Evolutionary conservation across 495 filamentous ascomycete genomes (phyloP).

Genomic region (Lindgomyces ingoldianus): DNA sequence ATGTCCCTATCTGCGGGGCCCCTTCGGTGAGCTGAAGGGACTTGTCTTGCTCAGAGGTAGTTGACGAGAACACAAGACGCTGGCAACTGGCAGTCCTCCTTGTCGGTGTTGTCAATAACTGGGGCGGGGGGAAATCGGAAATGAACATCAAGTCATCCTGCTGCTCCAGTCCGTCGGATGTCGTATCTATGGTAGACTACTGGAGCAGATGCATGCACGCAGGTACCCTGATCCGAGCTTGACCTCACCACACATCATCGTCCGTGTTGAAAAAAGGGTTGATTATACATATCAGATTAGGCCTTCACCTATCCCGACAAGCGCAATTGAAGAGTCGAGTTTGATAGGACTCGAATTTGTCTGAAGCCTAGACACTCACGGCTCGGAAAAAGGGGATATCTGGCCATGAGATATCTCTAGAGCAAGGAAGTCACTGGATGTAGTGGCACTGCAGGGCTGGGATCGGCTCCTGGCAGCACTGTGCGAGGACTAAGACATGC

Average conservation of each 20-base stretch:
- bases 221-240: not conserved
- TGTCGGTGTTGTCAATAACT: too few species aligned
- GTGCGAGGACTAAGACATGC: not conserved
- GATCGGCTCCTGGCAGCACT: not conserved
- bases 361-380: not conserved
- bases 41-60: not conserved
- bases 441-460: slow-evolving; percentile 8
- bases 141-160: not conserved
- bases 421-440: not conserved
- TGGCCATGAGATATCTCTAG: too few species aligned
- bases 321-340: not conserved
- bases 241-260: too few species aligned
- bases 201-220: not conserved
- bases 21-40: too few species aligned
- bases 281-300: too few species aligned
- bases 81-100: too few species aligned
- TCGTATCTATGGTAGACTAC: not conserved
- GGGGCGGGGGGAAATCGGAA: too few species aligned
- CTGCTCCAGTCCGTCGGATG: not conserved
- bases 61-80: not conserved
- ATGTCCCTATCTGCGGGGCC: not conserved
- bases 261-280: too few species aligned
- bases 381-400: too few species aligned
- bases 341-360: not conserved
- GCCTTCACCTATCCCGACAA: too few species aligned